These are phyloP conservation scores for Catunica adiposa DNA, from an alignment of 2,329 filamentous ascomycete genomes.

Conservation along the genomic window DNA sequence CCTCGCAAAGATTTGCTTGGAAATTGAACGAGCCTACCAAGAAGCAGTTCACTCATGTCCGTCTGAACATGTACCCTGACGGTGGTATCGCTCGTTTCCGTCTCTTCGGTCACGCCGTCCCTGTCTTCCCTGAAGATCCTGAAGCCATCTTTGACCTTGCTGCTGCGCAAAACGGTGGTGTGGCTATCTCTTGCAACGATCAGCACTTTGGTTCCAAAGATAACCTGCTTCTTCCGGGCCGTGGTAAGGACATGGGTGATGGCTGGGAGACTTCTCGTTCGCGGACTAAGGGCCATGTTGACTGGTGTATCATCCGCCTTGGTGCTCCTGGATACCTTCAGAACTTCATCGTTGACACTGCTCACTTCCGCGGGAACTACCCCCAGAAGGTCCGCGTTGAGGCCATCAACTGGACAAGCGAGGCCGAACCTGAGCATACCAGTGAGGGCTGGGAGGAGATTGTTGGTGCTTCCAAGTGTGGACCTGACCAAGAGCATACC, in stretches of 20 bases:
- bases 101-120: slow-evolving; percentile 58
- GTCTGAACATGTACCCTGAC: slow-evolving; percentile 73
- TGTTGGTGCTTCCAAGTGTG: slow-evolving; percentile 48
- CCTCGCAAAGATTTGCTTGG: slow-evolving; percentile 59
- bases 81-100: slow-evolving; percentile 70
- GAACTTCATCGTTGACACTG: slow-evolving; percentile 60
- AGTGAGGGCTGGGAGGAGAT: slow-evolving; percentile 49
- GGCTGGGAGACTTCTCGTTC: slow-evolving; percentile 75
- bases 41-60: slow-evolving; percentile 62
- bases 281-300: slow-evolving; percentile 52
- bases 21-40: slow-evolving; percentile 39
- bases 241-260: slow-evolving; percentile 73
- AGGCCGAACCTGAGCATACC: slow-evolving; percentile 38
- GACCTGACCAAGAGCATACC: slow-evolving; percentile 56
- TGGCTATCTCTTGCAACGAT: slow-evolving; percentile 61
- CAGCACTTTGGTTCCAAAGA: slow-evolving; percentile 73
- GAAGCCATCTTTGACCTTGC: slow-evolving; percentile 57
- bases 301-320: slow-evolving; percentile 66
- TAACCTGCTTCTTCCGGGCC: slow-evolving; percentile 62
- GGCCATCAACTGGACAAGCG: slow-evolving; percentile 37
- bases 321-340: slow-evolving; percentile 49
- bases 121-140: slow-evolving; percentile 53
- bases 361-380: slow-evolving; percentile 71
- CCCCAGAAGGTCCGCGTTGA: slow-evolving; percentile 60
- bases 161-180: slow-evolving; percentile 61